phyloP scores from a whole-genome alignment of 2,329 filamentous ascomycete species.

The Phialocephala sp. region DNA sequence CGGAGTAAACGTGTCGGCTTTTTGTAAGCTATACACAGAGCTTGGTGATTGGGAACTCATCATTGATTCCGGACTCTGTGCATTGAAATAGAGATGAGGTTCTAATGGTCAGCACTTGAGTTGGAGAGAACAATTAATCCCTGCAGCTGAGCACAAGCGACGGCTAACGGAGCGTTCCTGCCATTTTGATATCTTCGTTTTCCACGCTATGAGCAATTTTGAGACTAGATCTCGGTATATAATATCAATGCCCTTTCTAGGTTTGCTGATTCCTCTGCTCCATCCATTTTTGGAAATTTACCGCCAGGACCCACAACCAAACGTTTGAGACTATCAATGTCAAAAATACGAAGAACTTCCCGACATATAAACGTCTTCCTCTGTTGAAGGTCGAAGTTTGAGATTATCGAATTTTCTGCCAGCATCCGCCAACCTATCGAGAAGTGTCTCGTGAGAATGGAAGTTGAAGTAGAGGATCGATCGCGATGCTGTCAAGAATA shows the following conservation, averaged over 20 bases:
- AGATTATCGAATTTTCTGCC: background rate
- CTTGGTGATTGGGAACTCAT: background rate
- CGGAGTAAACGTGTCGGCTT: background rate
- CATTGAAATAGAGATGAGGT: background rate
- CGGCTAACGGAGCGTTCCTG: background rate
- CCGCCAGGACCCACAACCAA: too few relatives aligned
- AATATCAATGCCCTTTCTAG: too few relatives aligned
- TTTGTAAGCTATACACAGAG: background rate
- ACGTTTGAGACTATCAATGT: too few relatives aligned
- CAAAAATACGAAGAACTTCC: too few relatives aligned
- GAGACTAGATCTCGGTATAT: too few relatives aligned
- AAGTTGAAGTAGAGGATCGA: background rate
- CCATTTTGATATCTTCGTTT: background rate
- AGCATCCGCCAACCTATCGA: background rate
- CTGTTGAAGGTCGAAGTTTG: too few relatives aligned
- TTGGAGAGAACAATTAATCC: background rate
- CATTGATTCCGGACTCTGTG: background rate
- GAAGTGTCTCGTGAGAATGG: background rate
- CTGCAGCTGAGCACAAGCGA: background rate
- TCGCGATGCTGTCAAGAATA: background rate
- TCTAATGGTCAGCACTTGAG: conserved; percentile 4
- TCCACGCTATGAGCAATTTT: background rate
- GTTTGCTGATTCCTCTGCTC: too few relatives aligned
- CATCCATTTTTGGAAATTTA: too few relatives aligned
- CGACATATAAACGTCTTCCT: too few relatives aligned